phyloP scores from a whole-genome alignment of 2,329 filamentous ascomycete species.

The Cladorrhinum sp. region DNA sequence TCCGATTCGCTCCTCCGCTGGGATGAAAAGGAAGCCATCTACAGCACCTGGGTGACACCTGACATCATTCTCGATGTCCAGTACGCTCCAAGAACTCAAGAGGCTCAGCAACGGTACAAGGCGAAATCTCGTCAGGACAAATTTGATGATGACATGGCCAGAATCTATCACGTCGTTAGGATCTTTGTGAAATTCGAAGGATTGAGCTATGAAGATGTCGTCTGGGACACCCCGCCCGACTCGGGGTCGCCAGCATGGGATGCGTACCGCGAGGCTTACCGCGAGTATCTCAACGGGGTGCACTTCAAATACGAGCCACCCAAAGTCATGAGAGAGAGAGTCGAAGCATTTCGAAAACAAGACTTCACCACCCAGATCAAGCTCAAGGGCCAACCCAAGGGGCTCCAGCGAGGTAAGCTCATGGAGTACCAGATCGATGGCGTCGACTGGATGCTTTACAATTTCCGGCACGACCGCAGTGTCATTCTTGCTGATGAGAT shows the following conservation, averaged over 20 bases:
- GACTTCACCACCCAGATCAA: slow-evolving; percentile 66
- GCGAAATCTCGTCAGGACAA: slow-evolving; percentile 47
- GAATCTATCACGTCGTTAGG: slow-evolving; percentile 68
- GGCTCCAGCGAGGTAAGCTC: slow-evolving; percentile 72
- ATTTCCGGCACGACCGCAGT: slow-evolving; percentile 78
- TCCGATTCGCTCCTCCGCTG: slow-evolving; percentile 56
- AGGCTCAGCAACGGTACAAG: slow-evolving; percentile 47
- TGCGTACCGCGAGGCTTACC: slow-evolving; percentile 79
- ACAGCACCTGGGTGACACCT: slow-evolving; percentile 78
- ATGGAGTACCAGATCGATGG: slow-evolving; percentile 95
- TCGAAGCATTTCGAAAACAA: slow-evolving; percentile 62
- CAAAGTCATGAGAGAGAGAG: slow-evolving; percentile 60
- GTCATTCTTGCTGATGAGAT: slow-evolving; percentile 96
- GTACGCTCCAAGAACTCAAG: slow-evolving; percentile 16
- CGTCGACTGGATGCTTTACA: slow-evolving; percentile 91
- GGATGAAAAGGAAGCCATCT: slow-evolving; percentile 74
- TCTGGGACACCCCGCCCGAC: slow-evolving; percentile 80
- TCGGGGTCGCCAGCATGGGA: slow-evolving; percentile 65
- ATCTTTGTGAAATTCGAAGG: slow-evolving; percentile 91
- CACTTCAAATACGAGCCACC: slow-evolving; percentile 61
- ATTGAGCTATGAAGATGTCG: slow-evolving; percentile 81
- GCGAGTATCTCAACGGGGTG: slow-evolving; percentile 77
- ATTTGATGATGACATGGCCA: slow-evolving; percentile 66
- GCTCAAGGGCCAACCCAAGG: slow-evolving; percentile 67
- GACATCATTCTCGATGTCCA: slow-evolving; percentile 83